A percentile compares a stretch with the other conserved stretches of the same genome.
Conservation (phyloP, 2,329 filamentous ascomycete species). For the Penicillium sp. region DNA sequence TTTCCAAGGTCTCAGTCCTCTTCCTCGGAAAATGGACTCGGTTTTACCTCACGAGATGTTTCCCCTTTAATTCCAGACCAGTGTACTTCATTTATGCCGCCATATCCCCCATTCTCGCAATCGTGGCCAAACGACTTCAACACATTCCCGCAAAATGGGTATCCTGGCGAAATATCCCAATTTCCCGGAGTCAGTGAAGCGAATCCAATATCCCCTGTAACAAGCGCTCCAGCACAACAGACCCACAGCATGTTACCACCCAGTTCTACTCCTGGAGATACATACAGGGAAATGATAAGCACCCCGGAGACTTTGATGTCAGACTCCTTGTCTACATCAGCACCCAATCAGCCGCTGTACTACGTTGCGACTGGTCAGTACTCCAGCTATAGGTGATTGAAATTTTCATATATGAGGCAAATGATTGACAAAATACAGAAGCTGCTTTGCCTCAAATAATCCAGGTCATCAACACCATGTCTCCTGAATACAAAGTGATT, state of each 20-base stretch:
- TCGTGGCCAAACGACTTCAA: slow-evolving; percentile 6
- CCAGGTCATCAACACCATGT: slow-evolving; percentile 12
- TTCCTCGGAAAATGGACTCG: slow-evolving; percentile 7
- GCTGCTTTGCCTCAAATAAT: slow-evolving; percentile 20
- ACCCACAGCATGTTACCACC: neutral
- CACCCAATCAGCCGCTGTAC: slow-evolving; percentile 11
- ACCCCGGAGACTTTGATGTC: neutral
- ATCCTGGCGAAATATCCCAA: neutral
- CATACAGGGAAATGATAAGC: neutral
- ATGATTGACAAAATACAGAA: slow-evolving; percentile 8
- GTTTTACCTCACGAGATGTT: neutral
- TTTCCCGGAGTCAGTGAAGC: neutral
- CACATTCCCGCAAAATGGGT: neutral
- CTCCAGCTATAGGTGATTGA: neutral
- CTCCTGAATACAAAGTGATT: slow-evolving; percentile 19
- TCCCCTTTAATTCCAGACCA: slow-evolving; percentile 4
- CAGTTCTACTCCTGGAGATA: neutral
- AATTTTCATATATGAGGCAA: neutral
- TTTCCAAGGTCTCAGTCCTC: slow-evolving; percentile 3
- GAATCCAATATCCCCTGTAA: neutral
- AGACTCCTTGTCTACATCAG: neutral
- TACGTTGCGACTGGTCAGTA: slow-evolving; percentile 21
- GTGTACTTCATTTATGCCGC: slow-evolving; percentile 2
- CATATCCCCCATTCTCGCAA: neutral
- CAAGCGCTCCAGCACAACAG: neutral